Conservation (phyloP, 139 green algal species). For the Asterochloris sp. region DNA sequence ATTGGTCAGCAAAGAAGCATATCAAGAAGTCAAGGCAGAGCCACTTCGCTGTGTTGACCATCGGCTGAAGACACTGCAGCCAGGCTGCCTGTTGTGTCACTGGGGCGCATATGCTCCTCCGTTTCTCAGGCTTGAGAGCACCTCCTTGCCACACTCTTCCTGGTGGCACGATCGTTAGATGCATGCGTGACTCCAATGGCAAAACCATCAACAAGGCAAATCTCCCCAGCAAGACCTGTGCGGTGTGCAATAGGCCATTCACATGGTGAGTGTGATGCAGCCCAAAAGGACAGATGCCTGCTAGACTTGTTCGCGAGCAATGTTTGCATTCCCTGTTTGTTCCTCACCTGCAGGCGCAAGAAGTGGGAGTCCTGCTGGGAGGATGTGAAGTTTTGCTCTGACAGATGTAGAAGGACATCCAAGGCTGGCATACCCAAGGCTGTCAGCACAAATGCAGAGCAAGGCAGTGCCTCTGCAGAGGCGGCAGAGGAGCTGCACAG, state of each 20-base stretch:
- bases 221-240: slow-evolving; percentile 9
- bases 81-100: too few species aligned
- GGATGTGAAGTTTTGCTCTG: not conserved
- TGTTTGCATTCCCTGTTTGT: not conserved
- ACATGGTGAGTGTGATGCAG: not conserved
- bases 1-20: too few species aligned
- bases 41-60: too few species aligned
- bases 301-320: not conserved
- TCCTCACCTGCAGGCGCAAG: not conserved
- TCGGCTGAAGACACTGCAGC: too few species aligned
- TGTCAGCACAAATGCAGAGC: not conserved
- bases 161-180: too few species aligned
- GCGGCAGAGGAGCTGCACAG: not conserved
- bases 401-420: not conserved
- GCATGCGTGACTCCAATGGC: too few species aligned
- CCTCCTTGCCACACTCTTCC: too few species aligned
- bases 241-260: not conserved
- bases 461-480: not conserved
- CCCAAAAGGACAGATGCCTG: not conserved
- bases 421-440: not conserved
- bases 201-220: slow-evolving; percentile 16
- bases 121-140: too few species aligned
- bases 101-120: too few species aligned
- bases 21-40: too few species aligned
- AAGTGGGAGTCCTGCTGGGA: slow-evolving; percentile 14